These are phyloP conservation scores for Pichia sp. DNA, from an alignment of 1,139 yeast genomes.

Conservation along the genomic window DNA sequence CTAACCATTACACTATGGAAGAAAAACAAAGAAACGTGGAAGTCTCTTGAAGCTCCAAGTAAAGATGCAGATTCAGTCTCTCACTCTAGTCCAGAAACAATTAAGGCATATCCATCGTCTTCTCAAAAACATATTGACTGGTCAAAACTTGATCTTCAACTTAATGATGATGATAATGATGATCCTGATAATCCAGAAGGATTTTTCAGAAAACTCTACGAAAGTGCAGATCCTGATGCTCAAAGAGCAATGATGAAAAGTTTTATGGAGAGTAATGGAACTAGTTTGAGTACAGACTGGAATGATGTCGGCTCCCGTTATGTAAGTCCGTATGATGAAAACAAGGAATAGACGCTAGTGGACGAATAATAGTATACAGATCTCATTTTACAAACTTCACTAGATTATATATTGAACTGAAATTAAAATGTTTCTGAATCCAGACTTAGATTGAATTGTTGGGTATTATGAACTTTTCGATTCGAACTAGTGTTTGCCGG, in stretches of 20 bases:
- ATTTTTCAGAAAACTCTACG: constrained; percentile 70
- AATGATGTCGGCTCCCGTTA: constrained; percentile 64
- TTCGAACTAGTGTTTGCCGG: background rate
- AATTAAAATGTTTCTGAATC: constrained; percentile 23
- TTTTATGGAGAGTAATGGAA: constrained; percentile 88
- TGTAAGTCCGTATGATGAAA: constrained; percentile 73
- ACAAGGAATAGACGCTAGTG: constrained; percentile 13
- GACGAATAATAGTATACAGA: background rate
- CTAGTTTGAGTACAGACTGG: constrained; percentile 93
- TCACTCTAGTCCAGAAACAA: constrained; percentile 15
- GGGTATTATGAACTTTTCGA: background rate
- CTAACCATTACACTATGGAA: constrained; percentile 55
- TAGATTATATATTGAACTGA: too few species aligned
- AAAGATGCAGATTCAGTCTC: background rate
- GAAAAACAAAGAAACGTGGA: constrained; percentile 33
- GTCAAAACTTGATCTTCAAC: constrained; percentile 54
- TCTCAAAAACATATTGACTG: constrained; percentile 60
- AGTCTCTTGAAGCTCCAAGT: constrained; percentile 31
- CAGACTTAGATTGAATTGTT: constrained; percentile 17
- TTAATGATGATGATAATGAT: constrained; percentile 44
- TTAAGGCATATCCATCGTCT: constrained; percentile 49
- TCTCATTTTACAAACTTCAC: background rate
- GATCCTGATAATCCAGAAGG: constrained; percentile 36
- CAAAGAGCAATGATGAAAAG: constrained; percentile 96
- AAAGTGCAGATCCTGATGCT: constrained; percentile 81